Percentiles rank a stretch among this genome's conserved stretches.
phyloP scores from a whole-genome alignment of 805 yeast species.

The Naumovozyma dairenensis region DNA sequence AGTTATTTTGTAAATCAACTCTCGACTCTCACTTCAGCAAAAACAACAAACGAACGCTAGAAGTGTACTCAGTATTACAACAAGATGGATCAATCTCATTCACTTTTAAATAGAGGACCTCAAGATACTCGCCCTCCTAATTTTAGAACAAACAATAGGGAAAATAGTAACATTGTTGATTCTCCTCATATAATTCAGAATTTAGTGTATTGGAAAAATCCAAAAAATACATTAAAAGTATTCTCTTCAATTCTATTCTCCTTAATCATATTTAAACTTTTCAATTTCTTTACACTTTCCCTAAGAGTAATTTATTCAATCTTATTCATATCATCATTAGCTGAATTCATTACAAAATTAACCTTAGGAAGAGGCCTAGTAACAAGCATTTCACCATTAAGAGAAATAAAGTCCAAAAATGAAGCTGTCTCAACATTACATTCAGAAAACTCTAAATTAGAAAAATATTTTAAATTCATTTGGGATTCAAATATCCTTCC shows the following conservation, averaged over 20 bases:
- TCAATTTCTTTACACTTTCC: slow-evolving; percentile 46
- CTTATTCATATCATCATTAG: slow-evolving; percentile 50
- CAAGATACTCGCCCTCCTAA: too few species aligned
- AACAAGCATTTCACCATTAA: slow-evolving; percentile 51
- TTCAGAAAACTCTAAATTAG: neutral
- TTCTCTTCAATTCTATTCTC: slow-evolving; percentile 25
- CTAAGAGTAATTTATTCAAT: slow-evolving; percentile 48
- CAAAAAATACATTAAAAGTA: slow-evolving; percentile 59
- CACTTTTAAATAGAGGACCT: too few species aligned
- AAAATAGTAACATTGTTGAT: neutral
- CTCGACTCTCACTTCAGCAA: too few species aligned
- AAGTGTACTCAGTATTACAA: too few species aligned
- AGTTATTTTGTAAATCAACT: too few species aligned
- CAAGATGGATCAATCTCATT: too few species aligned
- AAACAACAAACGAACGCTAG: too few species aligned
- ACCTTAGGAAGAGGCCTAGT: slow-evolving; percentile 66
- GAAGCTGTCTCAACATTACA: slow-evolving; percentile 8
- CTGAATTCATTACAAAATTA: slow-evolving; percentile 61
- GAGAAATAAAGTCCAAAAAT: slow-evolving; percentile 11
- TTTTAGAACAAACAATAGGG: too few species aligned
- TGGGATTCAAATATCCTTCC: too few species aligned
- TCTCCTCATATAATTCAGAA: slow-evolving; percentile 1
- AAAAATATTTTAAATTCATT: too few species aligned
- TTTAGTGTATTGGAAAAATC: slow-evolving; percentile 14
- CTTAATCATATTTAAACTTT: slow-evolving; percentile 44